These are phyloP conservation scores for Stentor roeselii DNA, from an alignment of 73 alveolate species.

Conservation along the genomic window DNA sequence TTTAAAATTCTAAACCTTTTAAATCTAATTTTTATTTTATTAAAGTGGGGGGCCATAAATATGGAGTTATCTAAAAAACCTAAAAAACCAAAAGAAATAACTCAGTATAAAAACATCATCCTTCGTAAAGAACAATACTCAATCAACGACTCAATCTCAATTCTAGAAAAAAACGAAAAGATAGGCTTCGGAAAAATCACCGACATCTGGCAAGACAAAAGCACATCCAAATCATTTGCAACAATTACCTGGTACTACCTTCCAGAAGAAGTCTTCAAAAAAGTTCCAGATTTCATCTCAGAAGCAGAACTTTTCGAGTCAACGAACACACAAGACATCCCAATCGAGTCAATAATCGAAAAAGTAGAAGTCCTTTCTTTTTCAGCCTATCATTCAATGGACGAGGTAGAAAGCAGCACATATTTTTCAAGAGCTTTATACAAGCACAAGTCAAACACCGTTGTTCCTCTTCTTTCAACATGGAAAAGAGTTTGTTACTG, in stretches of 20 bases:
- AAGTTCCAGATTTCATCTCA: neutral
- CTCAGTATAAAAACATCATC: neutral
- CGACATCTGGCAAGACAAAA: neutral
- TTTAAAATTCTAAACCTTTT: too few species aligned
- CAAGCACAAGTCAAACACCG: constrained; percentile 4
- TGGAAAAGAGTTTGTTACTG: constrained; percentile 64
- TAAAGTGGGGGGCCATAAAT: too few species aligned
- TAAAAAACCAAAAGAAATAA: too few species aligned
- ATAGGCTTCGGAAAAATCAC: neutral
- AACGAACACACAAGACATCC: neutral
- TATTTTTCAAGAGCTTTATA: constrained; percentile 31
- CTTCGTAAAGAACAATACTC: too few species aligned
- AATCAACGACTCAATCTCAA: neutral
- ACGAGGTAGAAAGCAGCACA: constrained; percentile 10
- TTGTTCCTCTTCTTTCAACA: constrained; percentile 53
- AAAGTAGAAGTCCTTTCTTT: neutral
- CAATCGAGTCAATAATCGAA: neutral
- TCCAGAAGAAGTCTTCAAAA: constrained; percentile 6
- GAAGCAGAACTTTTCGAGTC: neutral
- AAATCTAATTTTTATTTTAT: too few species aligned
- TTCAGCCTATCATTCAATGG: neutral
- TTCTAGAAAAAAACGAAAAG: neutral
- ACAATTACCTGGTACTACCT: constrained; percentile 4
- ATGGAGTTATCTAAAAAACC: too few species aligned
- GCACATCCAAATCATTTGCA: neutral